Evolutionary conservation across 495 filamentous ascomycete genomes (phyloP), one percentile per base, ranked within the genome.

Genomic region (Penicillium bovifimosum): DNA sequence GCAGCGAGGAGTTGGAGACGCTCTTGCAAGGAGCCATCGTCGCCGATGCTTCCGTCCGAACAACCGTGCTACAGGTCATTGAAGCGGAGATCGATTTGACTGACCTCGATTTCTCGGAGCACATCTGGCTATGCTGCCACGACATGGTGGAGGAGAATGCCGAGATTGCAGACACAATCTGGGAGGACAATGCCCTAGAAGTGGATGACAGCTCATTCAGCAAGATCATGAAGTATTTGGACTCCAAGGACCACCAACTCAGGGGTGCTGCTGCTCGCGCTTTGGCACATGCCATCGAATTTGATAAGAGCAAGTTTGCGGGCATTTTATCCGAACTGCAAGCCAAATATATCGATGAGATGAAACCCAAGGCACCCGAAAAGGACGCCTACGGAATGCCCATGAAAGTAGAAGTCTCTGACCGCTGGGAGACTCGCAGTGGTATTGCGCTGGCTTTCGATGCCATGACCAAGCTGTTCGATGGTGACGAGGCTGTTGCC

Each of bases 371-470:
- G 42, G 79, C 84, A 14, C 87, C 88, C 3, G 84, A 90, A 58
- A 83, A 88, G 14, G 95, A 98, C 60, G 86, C 88, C 47, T 97
- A 87, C 62, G 93, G 93, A 42, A 92, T 97, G 91, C 86, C 86
- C 3, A 85, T 79, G 65, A 96, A 95, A 67, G 78, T 82, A 52
- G 86, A 96, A 58, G 74, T 86, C 10, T 74, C 82, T 5, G 95
- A 98, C 67, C 87, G 87, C 2, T 98, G 92, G 91, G 90, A 95
- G 62, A 79, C 80, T 13, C 79, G 93, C 48, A 90, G 91, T 59
- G 93, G 93, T 41, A 83, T 96, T 56, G 92, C 87, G 9, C 73
- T 92, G 10, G 86, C 91, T 13, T 92, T 96, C 71, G 86, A 80
- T 65, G 86, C 89, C 52, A 78, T 97, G 50, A 83, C 88, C 7